Base-by-base conservation (phyloP, 2,329 filamentous ascomycete species). In the Venturia aucupariae region DNA sequence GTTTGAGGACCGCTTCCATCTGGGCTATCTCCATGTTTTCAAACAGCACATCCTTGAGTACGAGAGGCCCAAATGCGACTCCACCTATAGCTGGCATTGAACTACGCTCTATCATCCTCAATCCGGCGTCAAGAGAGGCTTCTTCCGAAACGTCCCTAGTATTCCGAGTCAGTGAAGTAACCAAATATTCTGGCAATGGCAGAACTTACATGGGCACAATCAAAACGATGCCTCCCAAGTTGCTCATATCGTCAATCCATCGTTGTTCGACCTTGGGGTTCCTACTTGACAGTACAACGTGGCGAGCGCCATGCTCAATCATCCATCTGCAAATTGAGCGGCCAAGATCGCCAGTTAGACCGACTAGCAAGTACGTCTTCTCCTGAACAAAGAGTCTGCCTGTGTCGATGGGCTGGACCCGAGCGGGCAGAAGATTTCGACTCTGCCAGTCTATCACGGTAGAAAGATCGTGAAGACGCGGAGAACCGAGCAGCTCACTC, bases 281-380 rank as follows among this genome's bases (percentile, higher is more conserved):
- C 11, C 74, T 70, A 61, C 73, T 57, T 11, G 54, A 57, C 24
- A 57, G 24, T 10, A 72, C 67, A 22, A 76, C 57, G 62, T 70
- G 48, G 15, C 69, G 63, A 11, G 72, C 73, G 5, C 74, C 74
- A 61, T 68, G 65, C 5, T 48, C 35, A 10, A 70, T 66, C 73
- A 76, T 73, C 71, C 70, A 76, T 15, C 68, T 59, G 51, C 66
- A 68, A 32, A 75, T 41, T 5, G 72, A 74, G 22, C 68, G 68
- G 22, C 74, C 74, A 32, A 75, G 65, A 10, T 69, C 68, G 32
- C 73, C 72, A 32, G 68, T 68, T 4, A 73, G 64, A 39, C 74
- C 73, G 32, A 72, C 66, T 15, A 76, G 64, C 30, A 70, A 64
- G 64, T 75, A 76, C 4, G 73, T 73, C 61, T 70, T 72, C 24